Percentiles rank a stretch among this genome's conserved stretches.
Conservation (phyloP, 2,329 filamentous ascomycete genomes). For the Scytalidium sp. region DNA sequence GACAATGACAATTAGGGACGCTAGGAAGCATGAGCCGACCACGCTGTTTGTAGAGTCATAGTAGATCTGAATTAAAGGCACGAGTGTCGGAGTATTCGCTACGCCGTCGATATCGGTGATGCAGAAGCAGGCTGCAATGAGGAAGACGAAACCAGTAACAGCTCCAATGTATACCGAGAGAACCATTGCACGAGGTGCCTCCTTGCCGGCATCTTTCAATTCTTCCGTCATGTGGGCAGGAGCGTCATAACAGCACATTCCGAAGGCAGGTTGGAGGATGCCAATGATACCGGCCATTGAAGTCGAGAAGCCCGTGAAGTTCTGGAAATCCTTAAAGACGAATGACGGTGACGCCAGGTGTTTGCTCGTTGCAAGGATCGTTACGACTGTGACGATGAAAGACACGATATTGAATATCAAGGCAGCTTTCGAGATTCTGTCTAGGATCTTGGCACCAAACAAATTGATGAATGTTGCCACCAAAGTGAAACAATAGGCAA, state of each 20-base stretch:
- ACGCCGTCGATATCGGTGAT: constrained; percentile 44
- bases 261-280: constrained; percentile 50
- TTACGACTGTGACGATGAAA: constrained; percentile 49
- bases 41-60: constrained; percentile 39
- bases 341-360: constrained; percentile 51
- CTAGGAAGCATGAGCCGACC: constrained; percentile 44
- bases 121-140: constrained; percentile 48
- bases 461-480: constrained; percentile 45
- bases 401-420: constrained; percentile 51
- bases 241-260: constrained; percentile 47
- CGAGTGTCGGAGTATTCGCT: constrained; percentile 39
- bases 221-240: constrained; percentile 54
- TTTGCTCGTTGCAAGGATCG: constrained; percentile 50
- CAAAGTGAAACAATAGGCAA: constrained; percentile 46
- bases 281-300: constrained; percentile 51
- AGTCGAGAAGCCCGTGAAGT: constrained; percentile 48
- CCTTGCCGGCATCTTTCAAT: constrained; percentile 45
- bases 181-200: constrained; percentile 48
- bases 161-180: constrained; percentile 45
- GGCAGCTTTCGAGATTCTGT: constrained; percentile 46
- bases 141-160: constrained; percentile 43
- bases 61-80: constrained; percentile 50
- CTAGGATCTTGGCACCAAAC: constrained; percentile 45
- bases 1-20: constrained; percentile 39
- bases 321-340: constrained; percentile 53